These are phyloP conservation scores for Melanogaster broomeanus DNA, from an alignment of 768 basidiomycete species.

Conservation along the genomic window DNA sequence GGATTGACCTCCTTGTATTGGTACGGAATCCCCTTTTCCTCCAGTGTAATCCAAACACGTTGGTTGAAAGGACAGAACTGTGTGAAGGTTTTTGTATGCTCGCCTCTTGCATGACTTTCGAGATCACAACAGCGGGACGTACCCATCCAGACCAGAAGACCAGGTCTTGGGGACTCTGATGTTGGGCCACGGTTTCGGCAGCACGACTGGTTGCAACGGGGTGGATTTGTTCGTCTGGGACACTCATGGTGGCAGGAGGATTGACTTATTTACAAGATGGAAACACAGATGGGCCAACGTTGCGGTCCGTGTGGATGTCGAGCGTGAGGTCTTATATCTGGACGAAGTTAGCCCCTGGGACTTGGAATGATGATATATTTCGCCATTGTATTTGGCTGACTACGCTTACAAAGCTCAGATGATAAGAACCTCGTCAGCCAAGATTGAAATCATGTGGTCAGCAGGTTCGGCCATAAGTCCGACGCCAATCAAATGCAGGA, in stretches of 20 bases:
- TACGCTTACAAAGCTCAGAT: no score
- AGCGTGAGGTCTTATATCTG: no score
- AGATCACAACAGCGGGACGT: constrained; percentile 10
- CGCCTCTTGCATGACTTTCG: background rate
- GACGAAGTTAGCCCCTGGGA: background rate
- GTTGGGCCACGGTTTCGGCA: constrained; percentile 49
- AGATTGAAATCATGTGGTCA: no score
- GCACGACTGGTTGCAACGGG: constrained; percentile 62
- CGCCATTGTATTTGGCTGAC: no score
- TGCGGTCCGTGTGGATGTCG: no score
- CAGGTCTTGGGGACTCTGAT: constrained; percentile 53
- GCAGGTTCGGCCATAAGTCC: no score
- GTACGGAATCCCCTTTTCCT: constrained; percentile 67
- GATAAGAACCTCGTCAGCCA: no score
- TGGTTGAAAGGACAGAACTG: constrained; percentile 62
- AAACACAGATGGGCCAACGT: background rate
- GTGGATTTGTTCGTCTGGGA: constrained; percentile 54
- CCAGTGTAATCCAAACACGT: constrained; percentile 65
- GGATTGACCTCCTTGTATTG: constrained; percentile 70
- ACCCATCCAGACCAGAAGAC: constrained; percentile 66
- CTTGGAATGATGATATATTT: background rate
- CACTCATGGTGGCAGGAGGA: constrained; percentile 29
- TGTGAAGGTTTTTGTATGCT: background rate
- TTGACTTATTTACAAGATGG: background rate
- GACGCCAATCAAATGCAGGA: no score